Conservation (phyloP, 2,329 filamentous ascomycete genomes). For the Remersonia thermophila region DNA sequence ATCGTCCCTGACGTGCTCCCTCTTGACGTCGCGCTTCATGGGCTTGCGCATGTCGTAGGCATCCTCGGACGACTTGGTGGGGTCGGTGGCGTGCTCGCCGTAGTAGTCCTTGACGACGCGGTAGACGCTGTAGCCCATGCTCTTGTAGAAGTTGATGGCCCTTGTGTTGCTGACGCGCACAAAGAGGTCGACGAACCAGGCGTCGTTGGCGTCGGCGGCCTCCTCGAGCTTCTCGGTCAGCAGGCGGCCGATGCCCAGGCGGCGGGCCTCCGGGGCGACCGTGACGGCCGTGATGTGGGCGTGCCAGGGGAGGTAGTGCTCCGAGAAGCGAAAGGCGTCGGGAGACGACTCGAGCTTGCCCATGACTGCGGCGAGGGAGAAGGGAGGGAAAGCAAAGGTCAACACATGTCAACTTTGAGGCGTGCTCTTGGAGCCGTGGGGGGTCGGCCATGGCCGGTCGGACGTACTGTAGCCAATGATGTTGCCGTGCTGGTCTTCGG, state of each 20-base stretch:
- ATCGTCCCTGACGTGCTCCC: constrained; percentile 65
- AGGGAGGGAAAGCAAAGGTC: too few species aligned
- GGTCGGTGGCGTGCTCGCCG: constrained; percentile 62
- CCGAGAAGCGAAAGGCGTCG: constrained; percentile 58
- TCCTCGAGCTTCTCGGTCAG: constrained; percentile 71
- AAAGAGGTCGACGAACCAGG: constrained; percentile 94
- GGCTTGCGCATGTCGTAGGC: constrained; percentile 96
- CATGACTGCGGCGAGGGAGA: constrained; percentile 53
- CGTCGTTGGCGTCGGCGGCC: constrained; percentile 68
- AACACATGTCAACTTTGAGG: not conserved
- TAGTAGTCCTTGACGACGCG: constrained; percentile 87
- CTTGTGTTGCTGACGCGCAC: constrained; percentile 79
- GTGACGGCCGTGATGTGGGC: constrained; percentile 95
- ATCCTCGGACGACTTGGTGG: constrained; percentile 58
- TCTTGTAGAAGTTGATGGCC: constrained; percentile 79
- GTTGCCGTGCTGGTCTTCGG: constrained; percentile 73
- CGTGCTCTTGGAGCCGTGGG: not conserved
- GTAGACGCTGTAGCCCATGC: constrained; percentile 85
- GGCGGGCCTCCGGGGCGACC: constrained; percentile 72
- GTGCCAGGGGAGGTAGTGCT: constrained; percentile 98
- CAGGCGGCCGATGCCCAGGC: constrained; percentile 75
- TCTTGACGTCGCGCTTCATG: constrained; percentile 64
- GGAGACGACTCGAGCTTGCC: constrained; percentile 89
- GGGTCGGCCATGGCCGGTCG: too few species aligned
- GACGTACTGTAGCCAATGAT: constrained; percentile 83